Base-by-base conservation (phyloP, 2,329 filamentous ascomycete genomes). In the Aspergillus sp. region DNA sequence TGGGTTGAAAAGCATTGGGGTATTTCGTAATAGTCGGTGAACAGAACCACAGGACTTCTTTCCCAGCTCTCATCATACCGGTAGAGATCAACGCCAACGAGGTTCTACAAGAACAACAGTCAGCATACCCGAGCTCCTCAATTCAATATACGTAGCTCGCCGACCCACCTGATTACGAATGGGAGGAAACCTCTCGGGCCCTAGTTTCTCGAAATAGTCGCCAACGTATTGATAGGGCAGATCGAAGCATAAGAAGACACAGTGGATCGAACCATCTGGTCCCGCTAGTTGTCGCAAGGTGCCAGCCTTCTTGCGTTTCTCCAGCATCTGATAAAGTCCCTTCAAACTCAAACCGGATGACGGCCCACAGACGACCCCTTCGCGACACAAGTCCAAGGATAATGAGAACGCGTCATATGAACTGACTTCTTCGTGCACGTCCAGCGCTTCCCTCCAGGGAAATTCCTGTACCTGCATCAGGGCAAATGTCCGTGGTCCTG, bases 211-310 rank as follows among this genome's bases (percentile, higher is more conserved):
- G 64, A 86, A 88, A 66, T 88, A 88, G 64, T 84, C 83, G 23
- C 80, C 76, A 48, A 88, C 80, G 61, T 88, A 88, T 67, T 88
- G 85, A 63, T 88, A 88, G 0, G 86, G 86, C 25, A 88, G 64
- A 59, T 88, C 86, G 59, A 85, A 87, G 72, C 85, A 88, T 3
- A 87, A 70, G 69, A 88, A 88, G 0, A 85, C 84, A 49, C 82
- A 85, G 61, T 82, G 77, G 2, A 83, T 75, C 53, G 78, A 73
- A 1, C 82, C 82, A 32, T 81, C 76, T 0, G 74, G 68, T 0
- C 78, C 80, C 0, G 78, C 75, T 1, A 86, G 70, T 8, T 81
- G 73, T 0, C 69, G 38, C 11, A 86, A 70, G 0, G 74, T 80
- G 0, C 79, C 81, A 0, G 75, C 76, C 0, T 69, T 65, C 64